Percentiles rank a stretch among this genome's conserved stretches.
Conservation (phyloP, 2,329 filamentous ascomycete genomes). For the Colletotrichum sp. region DNA sequence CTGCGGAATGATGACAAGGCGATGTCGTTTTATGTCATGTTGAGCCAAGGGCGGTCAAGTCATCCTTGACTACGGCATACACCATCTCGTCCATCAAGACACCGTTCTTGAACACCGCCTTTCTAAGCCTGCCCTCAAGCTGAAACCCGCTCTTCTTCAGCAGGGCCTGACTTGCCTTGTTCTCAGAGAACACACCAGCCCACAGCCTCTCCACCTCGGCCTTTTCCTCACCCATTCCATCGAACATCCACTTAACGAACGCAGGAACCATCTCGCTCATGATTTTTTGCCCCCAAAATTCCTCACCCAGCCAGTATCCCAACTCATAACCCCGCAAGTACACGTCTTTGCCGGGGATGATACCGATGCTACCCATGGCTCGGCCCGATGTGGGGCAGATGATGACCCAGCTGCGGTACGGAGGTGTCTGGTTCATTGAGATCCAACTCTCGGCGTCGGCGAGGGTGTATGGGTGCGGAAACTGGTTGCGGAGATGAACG, state of each 20-base stretch:
- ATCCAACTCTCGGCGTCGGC: conserved; percentile 44
- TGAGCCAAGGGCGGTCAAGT: conserved; percentile 18
- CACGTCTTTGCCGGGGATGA: conserved; percentile 40
- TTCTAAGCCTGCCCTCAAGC: conserved; percentile 47
- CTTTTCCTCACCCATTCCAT: conserved; percentile 25
- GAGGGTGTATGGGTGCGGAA: conserved; percentile 51
- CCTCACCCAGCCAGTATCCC: conserved; percentile 52
- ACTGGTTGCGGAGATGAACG: conserved; percentile 46
- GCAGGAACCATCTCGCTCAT: conserved; percentile 42
- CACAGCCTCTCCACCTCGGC: conserved; percentile 46
- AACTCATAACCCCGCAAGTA: conserved; percentile 49
- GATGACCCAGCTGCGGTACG: conserved; percentile 5
- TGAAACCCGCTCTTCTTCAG: conserved; percentile 47
- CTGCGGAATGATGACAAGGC: too few relatives aligned
- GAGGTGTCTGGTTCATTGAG: conserved; percentile 1
- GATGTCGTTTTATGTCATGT: background rate
- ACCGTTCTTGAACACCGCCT: conserved; percentile 47
- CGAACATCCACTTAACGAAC: conserved; percentile 51
- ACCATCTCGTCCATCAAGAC: conserved; percentile 39
- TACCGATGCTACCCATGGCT: conserved; percentile 45
- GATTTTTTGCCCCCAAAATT: conserved; percentile 51
- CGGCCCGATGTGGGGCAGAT: background rate
- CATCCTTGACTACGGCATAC: conserved; percentile 42
- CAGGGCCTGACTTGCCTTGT: conserved; percentile 45
- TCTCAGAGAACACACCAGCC: conserved; percentile 39